These are phyloP conservation scores for Aphanomyces invadans DNA, from an alignment of 352 stramenopile species.

Conservation along the genomic window DNA sequence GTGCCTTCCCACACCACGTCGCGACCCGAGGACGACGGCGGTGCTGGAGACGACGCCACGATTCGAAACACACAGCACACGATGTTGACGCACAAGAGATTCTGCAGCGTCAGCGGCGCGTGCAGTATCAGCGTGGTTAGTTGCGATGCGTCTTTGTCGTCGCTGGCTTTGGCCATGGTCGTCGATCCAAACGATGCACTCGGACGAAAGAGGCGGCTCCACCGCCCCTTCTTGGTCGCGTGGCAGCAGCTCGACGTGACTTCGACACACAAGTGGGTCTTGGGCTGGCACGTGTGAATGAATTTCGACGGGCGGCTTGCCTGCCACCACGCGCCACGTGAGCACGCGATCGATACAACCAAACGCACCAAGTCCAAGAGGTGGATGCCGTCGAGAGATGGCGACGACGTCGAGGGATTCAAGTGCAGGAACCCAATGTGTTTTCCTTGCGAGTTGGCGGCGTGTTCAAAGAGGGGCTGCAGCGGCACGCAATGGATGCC, in stretches of 20 bases:
- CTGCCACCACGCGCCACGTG: no score
- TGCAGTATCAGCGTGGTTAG: conserved; percentile 14
- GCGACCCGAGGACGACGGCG: not conserved
- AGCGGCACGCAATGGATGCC: conserved; percentile 13
- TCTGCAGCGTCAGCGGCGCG: conserved; percentile 18
- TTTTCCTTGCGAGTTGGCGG: conserved; percentile 6
- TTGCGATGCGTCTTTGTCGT: not conserved
- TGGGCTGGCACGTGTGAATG: not conserved
- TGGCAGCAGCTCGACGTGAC: not conserved
- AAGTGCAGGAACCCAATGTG: conserved; percentile 17
- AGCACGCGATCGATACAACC: not conserved
- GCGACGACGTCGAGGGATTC: not conserved
- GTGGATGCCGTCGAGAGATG: conserved; percentile 10
- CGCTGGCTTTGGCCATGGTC: no score
- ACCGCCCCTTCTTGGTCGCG: conserved; percentile 1
- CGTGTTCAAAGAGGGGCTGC: conserved; percentile 14
- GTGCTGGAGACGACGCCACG: no score
- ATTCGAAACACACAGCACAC: conserved; percentile 20
- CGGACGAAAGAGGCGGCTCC: conserved; percentile 1
- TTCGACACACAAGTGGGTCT: conserved; percentile 14
- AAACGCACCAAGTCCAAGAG: conserved; percentile 11
- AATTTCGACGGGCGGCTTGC: no score
- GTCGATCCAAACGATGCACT: no score
- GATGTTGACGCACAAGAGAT: conserved; percentile 20
- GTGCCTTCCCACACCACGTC: conserved; percentile 23